Percentiles rank a stretch among this genome's conserved stretches.
Evolutionary conservation across 768 basidiomycete genomes (phyloP).

Genomic region (Suillus hirtellus): DNA sequence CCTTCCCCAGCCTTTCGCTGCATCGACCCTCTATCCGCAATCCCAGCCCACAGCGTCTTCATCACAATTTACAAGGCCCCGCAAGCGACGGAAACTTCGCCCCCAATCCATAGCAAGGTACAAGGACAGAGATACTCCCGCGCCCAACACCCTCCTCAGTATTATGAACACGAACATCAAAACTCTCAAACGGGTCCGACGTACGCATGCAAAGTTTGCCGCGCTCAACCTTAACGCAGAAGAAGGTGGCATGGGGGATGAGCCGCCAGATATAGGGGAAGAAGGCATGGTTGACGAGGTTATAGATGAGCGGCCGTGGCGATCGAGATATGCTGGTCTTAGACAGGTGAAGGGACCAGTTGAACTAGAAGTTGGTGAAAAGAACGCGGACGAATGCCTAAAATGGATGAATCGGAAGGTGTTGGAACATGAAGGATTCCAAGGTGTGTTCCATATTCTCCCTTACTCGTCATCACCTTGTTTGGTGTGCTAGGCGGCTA

Average conservation of each 20-base stretch:
- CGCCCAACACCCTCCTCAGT: conserved; percentile 52
- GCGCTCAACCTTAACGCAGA: conserved; percentile 46
- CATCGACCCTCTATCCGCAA: conserved; percentile 17
- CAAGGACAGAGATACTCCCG: conserved; percentile 15
- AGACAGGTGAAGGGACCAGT: conserved; percentile 13
- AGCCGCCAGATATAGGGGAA: conserved; percentile 35
- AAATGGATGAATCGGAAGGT: conserved; percentile 75
- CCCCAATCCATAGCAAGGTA: conserved; percentile 26
- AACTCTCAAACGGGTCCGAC: conserved; percentile 70
- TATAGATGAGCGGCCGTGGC: conserved; percentile 68
- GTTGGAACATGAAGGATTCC: conserved; percentile 89
- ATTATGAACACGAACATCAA: conserved; percentile 78
- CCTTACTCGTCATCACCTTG: neutral
- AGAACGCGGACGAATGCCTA: conserved; percentile 62
- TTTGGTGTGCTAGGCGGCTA: neutral
- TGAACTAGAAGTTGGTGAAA: conserved; percentile 58
- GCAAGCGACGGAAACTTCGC: conserved; percentile 10
- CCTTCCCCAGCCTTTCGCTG: conserved; percentile 44
- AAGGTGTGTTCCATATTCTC: conserved; percentile 54
- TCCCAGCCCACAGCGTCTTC: conserved; percentile 24
- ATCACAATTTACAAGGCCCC: conserved; percentile 12
- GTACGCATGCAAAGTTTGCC: conserved; percentile 71
- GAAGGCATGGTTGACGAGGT: conserved; percentile 27
- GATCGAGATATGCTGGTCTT: conserved; percentile 14
- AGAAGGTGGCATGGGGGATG: conserved; percentile 37